Evolutionary conservation across 2,329 filamentous ascomycete genomes (phyloP), one percentile per base, ranked within the genome.

Genomic region (Diaporthe sp.): DNA sequence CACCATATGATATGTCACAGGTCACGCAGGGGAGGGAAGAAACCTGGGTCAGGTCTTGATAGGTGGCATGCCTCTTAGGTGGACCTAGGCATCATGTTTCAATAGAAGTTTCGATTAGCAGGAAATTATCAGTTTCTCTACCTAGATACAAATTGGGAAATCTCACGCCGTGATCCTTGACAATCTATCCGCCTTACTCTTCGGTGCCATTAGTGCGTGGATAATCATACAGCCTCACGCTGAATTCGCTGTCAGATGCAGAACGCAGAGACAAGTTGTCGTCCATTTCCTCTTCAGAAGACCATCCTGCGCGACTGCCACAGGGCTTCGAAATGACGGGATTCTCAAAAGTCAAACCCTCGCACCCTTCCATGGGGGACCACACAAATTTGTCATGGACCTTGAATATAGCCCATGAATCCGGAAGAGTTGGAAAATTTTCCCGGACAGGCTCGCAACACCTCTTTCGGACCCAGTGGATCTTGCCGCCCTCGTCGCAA

Each of bases 351-450:
- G 8, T 31, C 20, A 65, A 25, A 17, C 71, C 58, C 34, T 55
- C n/a, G 22, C 71, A 73, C 12, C 58, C 58, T 44, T 65, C 49
- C 58, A 73, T 65, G 6, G 71, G 71, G 13, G 60, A 73, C 71
- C 71, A 73, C 25, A 44, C 12, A 13, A 73, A 55, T 22, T 28
- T 57, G 5, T 37, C 47, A 22, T 44, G 47, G 49, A 73, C 58
- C n/a, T 65, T 28, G 20, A n/a, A 47, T 10, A 44, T 55, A 10
- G n/a, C 51, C 58, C 71, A 57, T 9, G 13, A 42, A 4, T 31
- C 37, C 2, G 58, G 47, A 31, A 73, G 71, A 1, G 8, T 34
- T 12, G 49, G 37, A 12, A 47, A 73, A 0, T 28, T 65, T 20
- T 37, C 8, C 31, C 28, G 28, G 5, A 65, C 71, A 0, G 58